These are phyloP conservation scores for Rhododendron vialii DNA, from an alignment of 148 eudicot species.

Conservation along the genomic window DNA sequence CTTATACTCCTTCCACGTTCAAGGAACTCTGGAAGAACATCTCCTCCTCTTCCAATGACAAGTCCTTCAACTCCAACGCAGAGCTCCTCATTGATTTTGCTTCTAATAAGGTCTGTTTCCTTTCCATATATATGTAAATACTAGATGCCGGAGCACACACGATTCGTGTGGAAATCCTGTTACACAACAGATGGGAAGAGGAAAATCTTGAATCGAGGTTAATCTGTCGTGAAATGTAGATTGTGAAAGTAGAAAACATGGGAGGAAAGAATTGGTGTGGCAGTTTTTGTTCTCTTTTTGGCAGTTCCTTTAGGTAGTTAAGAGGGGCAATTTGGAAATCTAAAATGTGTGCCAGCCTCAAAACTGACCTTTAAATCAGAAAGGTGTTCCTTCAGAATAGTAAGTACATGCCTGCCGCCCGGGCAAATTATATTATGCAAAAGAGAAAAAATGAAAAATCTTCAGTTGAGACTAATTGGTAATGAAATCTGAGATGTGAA, in stretches of 20 bases:
- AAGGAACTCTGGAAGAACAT: conserved; percentile 54
- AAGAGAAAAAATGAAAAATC: too few relatives aligned
- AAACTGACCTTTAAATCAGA: background rate
- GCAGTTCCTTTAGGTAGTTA: background rate
- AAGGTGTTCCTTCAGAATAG: background rate
- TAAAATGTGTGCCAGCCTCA: background rate
- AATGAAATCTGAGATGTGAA: background rate
- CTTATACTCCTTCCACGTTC: conserved; percentile 48
- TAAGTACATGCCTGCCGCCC: too few relatives aligned
- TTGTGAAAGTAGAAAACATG: background rate
- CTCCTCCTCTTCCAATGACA: conserved; percentile 24
- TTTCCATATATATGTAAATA: background rate
- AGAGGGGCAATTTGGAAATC: background rate
- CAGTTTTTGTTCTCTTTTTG: background rate
- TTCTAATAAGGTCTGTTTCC: conserved; percentile 55
- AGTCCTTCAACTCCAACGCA: conserved; percentile 47
- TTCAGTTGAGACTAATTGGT: background rate
- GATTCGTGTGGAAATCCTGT: background rate
- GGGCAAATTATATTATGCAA: background rate
- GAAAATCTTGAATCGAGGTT: background rate
- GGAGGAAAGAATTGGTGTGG: background rate
- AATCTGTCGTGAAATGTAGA: background rate
- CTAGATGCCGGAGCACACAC: background rate
- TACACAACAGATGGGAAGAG: background rate
- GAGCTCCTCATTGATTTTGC: conserved; percentile 72